Conservation (phyloP, 164 flowering plant species). For the Stephania cephalantha region DNA sequence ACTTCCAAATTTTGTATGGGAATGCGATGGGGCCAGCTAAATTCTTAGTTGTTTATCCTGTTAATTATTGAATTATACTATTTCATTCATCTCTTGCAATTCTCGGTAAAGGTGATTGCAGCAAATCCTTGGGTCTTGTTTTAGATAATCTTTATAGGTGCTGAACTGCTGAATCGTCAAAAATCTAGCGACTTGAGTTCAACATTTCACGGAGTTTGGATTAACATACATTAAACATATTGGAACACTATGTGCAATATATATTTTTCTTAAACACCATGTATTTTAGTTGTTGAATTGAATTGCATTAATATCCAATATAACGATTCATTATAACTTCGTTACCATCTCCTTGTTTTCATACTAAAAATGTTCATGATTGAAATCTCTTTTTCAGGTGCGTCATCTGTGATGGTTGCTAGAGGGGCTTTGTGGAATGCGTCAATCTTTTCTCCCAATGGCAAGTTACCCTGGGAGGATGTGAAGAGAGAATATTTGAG, state of each 20-base stretch:
- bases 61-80: not conserved
- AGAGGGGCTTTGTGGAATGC: constrained; percentile 98
- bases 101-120: not conserved
- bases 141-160: not conserved
- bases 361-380: not conserved
- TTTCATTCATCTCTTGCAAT: not conserved
- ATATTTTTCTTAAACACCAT: no score
- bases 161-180: not conserved
- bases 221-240: not conserved
- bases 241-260: not conserved
- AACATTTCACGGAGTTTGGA: not conserved
- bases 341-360: not conserved
- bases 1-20: not conserved
- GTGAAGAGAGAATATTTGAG: constrained; percentile 72
- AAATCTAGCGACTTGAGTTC: not conserved
- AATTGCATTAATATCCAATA: not conserved
- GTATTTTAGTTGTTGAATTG: not conserved
- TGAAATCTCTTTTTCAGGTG: constrained; percentile 38
- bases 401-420: constrained; percentile 88
- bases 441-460: constrained; percentile 67
- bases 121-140: not conserved
- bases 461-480: constrained; percentile 68
- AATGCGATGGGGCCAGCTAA: not conserved
- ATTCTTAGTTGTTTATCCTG: not conserved
- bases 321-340: not conserved